Conservation (phyloP, 75 land plant species). For the Cunninghamia lanceolata region DNA sequence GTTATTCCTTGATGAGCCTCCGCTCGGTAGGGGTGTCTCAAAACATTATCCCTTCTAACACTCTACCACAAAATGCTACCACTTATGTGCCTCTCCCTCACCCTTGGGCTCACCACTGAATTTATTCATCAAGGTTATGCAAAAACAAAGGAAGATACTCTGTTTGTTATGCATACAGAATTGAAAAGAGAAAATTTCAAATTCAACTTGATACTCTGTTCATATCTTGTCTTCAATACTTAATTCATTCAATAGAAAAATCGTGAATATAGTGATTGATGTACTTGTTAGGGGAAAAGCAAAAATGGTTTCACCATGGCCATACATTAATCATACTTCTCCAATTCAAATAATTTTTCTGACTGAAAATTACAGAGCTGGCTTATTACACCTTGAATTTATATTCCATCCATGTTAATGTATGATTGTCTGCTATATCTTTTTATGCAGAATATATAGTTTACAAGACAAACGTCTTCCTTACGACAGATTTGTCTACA, state of each 20-base stretch:
- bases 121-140: background rate
- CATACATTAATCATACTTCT: background rate
- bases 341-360: no score
- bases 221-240: background rate
- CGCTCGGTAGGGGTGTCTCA: no score
- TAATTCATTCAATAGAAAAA: background rate
- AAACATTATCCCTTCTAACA: no score
- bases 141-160: background rate
- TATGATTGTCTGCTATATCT: background rate
- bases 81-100: no score
- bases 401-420: background rate
- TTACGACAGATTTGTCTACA: background rate
- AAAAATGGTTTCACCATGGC: background rate
- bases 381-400: background rate
- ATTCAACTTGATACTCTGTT: background rate
- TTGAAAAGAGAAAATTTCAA: background rate
- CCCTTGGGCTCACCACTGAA: no score
- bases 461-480: background rate
- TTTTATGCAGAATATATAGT: background rate
- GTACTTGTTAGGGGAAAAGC: background rate
- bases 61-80: no score
- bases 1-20: no score
- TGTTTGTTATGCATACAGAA: no score
- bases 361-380: background rate
- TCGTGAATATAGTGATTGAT: background rate